Conservation (phyloP, 768 basidiomycete species). For the Tubosaeta brunneosetosa region DNA sequence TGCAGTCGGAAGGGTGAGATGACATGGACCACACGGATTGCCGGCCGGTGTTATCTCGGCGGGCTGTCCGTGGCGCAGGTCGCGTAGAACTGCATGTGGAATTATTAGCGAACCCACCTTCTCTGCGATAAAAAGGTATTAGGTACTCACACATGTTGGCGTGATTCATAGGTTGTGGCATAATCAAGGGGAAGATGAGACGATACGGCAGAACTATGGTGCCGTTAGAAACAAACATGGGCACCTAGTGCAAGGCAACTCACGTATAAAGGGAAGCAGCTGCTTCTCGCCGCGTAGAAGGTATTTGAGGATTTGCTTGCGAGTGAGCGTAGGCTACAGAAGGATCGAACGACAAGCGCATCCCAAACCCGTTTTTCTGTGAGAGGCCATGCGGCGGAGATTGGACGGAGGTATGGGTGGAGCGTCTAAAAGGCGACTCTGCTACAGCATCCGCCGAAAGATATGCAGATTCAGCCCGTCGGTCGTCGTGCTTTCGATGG, state of each 20-base stretch:
- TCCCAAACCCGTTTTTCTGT: slow-evolving; percentile 5
- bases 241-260: slow-evolving; percentile 9
- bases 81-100: slow-evolving; percentile 8
- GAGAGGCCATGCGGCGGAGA: neutral
- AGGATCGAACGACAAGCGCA: slow-evolving; percentile 39
- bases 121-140: neutral
- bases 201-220: slow-evolving; percentile 49
- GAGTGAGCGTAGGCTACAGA: slow-evolving; percentile 42
- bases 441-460: slow-evolving; percentile 2
- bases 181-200: slow-evolving; percentile 35
- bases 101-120: slow-evolving; percentile 3
- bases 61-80: neutral
- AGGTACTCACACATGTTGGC: slow-evolving; percentile 20
- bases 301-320: slow-evolving; percentile 3
- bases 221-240: slow-evolving; percentile 4
- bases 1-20: neutral
- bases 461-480: slow-evolving; percentile 2
- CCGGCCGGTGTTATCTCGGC: slow-evolving; percentile 5
- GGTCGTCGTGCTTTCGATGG: slow-evolving; percentile 7
- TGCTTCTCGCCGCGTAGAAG: slow-evolving; percentile 11
- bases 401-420: slow-evolving; percentile 11
- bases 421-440: slow-evolving; percentile 19
- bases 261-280: slow-evolving; percentile 57
- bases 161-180: slow-evolving; percentile 4
- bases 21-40: neutral